Conservation (phyloP, 441 rosid species). For the Bruguiera hainesii region DNA sequence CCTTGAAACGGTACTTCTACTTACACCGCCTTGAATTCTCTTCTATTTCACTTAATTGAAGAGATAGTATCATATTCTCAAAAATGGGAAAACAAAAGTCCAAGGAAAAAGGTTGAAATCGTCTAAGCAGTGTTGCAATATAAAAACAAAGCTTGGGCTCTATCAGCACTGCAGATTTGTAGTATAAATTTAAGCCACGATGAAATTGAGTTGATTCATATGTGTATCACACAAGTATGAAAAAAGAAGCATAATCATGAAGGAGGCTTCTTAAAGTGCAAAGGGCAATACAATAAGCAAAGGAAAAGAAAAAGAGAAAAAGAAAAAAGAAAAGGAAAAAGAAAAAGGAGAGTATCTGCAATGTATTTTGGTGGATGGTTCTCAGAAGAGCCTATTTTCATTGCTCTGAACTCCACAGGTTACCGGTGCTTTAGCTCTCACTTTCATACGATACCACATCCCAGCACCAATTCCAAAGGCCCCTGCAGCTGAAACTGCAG, state of each 20-base stretch:
- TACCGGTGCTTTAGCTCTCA: constrained; percentile 74
- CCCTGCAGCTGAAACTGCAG: constrained; percentile 78
- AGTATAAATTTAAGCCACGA: too few relatives aligned
- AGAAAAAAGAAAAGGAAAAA: background rate
- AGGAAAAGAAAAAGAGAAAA: background rate
- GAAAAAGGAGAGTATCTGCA: background rate
- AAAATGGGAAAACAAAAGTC: too few relatives aligned
- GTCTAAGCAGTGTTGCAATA: too few relatives aligned
- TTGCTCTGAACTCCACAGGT: constrained; percentile 87
- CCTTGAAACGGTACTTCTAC: too few relatives aligned
- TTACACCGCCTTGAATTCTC: too few relatives aligned
- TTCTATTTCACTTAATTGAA: too few relatives aligned
- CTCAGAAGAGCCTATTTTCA: constrained; percentile 71
- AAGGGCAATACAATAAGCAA: background rate
- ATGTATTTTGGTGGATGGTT: constrained; percentile 4
- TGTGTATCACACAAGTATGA: too few relatives aligned
- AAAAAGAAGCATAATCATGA: background rate
- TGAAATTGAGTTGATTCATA: background rate
- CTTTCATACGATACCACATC: constrained; percentile 74
- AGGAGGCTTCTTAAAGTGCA: background rate
- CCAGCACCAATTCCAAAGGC: constrained; percentile 72
- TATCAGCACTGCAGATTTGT: too few relatives aligned
- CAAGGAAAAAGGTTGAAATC: too few relatives aligned
- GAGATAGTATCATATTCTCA: too few relatives aligned
- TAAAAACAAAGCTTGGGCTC: too few relatives aligned